Evolutionary conservation across 225 moss, liverwort and hornwort species (phyloP), one percentile per base, ranked within the genome.

Genomic region (Sphagnum contortum): DNA sequence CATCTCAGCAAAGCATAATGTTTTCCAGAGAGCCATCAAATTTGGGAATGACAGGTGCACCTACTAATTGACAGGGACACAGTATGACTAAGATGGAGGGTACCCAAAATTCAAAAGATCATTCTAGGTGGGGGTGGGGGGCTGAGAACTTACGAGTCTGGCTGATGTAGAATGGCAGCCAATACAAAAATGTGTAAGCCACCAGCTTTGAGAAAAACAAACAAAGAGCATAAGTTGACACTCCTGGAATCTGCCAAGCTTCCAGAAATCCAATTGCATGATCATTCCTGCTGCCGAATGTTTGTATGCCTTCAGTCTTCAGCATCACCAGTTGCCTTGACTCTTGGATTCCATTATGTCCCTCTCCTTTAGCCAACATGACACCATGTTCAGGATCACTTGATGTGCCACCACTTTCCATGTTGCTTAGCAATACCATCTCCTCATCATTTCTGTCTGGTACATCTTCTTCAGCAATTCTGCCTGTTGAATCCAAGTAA

Each of bases 131-230:
- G 11, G 56, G 4, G n/a, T 57, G 8, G 11, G 54, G 51, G 44
- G 54, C 3, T 5, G 14, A 2, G 2, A 51, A 45, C 85, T 77
- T 70, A 93, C 92, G 89, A 65, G 94, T 91, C 64, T 88, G 89
- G 3, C 77, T 74, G 69, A 95, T 91, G 88, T 95, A 95, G 63
- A 95, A 95, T 3, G 94, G 94, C 48, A 95, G 91, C 94, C 94
- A 95, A 49, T 95, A 88, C 62, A 91, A 63, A 60, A 95, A 95
- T 2, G 94, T 95, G 67, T 94, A 94, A 5, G 94, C 94, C 50
- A 94, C 91, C 46, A 94, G 80, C 74, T 94, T 94, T 47, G 91
- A 76, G 57, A 94, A 94, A 65, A 94, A 94, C 65, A 94, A 76
- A 64, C 89, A 89, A 11, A 94, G 63, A 0, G 94, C 89, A 51